Percentiles rank a stretch among this genome's conserved stretches.
Conservation (phyloP, 352 stramenopile species). For the Pythium sukuiense region DNA sequence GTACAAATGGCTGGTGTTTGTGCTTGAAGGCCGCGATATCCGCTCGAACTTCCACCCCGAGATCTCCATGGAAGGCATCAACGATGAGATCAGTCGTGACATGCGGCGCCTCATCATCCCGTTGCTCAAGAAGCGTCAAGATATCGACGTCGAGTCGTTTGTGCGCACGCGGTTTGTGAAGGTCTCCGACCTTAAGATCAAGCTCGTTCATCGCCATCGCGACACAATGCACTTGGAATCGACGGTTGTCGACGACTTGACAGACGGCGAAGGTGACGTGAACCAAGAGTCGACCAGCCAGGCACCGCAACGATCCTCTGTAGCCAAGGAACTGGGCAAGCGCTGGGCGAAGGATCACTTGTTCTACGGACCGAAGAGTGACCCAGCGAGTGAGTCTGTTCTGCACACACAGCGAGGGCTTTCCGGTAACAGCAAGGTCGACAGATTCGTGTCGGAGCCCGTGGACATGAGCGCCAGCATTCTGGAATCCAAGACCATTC, state of each 20-base stretch:
- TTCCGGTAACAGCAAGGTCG: conserved; percentile 30
- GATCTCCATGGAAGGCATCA: conserved; percentile 68
- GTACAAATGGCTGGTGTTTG: conserved; percentile 70
- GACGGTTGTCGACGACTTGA: conserved; percentile 16
- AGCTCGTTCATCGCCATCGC: conserved; percentile 55
- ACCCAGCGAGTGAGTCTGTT: conserved; percentile 55
- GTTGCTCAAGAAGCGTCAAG: conserved; percentile 65
- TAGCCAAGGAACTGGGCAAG: conserved; percentile 23
- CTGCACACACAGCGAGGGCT: conserved; percentile 49
- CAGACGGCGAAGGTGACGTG: conserved; percentile 12
- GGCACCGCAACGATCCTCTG: conserved; percentile 1
- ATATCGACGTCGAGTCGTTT: conserved; percentile 65
- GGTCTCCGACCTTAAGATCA: conserved; percentile 68
- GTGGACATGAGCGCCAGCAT: conserved; percentile 61
- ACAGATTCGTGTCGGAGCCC: conserved; percentile 58
- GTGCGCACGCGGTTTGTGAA: conserved; percentile 64
- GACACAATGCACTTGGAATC: conserved; percentile 59
- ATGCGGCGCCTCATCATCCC: conserved; percentile 74
- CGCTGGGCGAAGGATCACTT: conserved; percentile 58
- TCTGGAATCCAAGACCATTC: conserved; percentile 58
- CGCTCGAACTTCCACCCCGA: conserved; percentile 71
- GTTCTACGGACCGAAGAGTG: conserved; percentile 68
- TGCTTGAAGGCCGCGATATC: conserved; percentile 71
- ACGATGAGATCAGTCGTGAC: conserved; percentile 57
- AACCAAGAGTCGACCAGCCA: conserved; percentile 20